A percentile compares a stretch with the other conserved stretches of the same genome.
phyloP scores from a whole-genome alignment of 345 rosid genomes.

The Bruguiera gymnorhiza region DNA sequence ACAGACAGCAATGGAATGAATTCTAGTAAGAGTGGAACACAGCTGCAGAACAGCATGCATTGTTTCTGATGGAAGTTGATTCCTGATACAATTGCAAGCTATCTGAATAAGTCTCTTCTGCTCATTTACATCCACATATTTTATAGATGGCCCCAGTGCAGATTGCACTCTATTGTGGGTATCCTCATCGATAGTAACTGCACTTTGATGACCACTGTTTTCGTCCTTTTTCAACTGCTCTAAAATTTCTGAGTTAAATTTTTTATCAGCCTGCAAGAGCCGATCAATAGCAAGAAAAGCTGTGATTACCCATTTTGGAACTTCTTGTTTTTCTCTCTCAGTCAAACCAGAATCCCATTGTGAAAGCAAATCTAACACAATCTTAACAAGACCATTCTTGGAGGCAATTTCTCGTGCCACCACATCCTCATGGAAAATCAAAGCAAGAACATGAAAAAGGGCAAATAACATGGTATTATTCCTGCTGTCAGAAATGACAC shows the following conservation, averaged over 20 bases:
- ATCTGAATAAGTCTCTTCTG: constrained; percentile 83
- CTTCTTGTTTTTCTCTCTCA: constrained; percentile 46
- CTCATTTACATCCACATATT: constrained; percentile 50
- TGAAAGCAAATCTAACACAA: constrained; percentile 64
- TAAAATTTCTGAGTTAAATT: constrained; percentile 65
- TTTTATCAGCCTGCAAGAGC: constrained; percentile 77
- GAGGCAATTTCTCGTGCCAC: constrained; percentile 77
- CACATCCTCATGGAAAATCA: constrained; percentile 81
- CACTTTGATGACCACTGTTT: constrained; percentile 36
- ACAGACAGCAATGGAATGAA: constrained; percentile 70
- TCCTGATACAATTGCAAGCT: constrained; percentile 73
- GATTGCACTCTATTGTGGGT: constrained; percentile 61
- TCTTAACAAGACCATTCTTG: constrained; percentile 69
- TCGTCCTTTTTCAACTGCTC: constrained; percentile 62
- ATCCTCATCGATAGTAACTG: constrained; percentile 61
- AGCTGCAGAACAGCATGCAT: constrained; percentile 94
- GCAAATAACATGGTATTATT: constrained; percentile 54
- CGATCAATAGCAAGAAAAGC: constrained; percentile 93
- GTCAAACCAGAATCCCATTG: constrained; percentile 64
- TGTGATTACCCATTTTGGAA: constrained; percentile 90
- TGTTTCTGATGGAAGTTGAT: constrained; percentile 78
- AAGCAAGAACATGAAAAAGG: constrained; percentile 86
- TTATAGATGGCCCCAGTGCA: constrained; percentile 47
- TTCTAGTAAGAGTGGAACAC: constrained; percentile 82
- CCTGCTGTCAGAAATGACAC: constrained; percentile 48